Percentiles rank a stretch among this genome's conserved stretches.
phyloP scores from a whole-genome alignment of 805 yeast species.

The Isabelozyma pseudorhagii region DNA sequence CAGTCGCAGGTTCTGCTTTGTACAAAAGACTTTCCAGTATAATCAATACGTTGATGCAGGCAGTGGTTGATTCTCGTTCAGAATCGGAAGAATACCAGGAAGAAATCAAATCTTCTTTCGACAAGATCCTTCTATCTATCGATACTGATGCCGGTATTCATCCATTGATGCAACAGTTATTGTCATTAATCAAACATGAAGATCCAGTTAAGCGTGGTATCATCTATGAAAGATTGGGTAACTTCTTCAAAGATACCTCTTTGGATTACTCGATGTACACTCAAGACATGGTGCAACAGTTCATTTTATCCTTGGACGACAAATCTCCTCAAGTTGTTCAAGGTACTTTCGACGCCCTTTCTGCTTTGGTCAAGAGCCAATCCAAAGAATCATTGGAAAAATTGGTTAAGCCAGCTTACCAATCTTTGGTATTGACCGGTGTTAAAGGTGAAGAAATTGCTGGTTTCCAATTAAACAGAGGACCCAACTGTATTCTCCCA shows the following conservation, averaged over 20 bases:
- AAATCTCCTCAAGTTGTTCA: constrained; percentile 57
- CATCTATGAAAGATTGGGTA: constrained; percentile 63
- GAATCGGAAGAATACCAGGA: constrained; percentile 36
- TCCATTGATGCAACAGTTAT: constrained; percentile 76
- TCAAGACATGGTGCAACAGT: constrained; percentile 69
- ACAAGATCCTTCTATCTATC: constrained; percentile 67
- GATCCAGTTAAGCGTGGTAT: constrained; percentile 61
- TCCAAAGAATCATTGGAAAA: constrained; percentile 74
- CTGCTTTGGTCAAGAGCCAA: constrained; percentile 65
- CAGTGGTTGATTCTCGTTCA: constrained; percentile 39
- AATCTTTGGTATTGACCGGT: constrained; percentile 66
- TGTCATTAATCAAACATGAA: constrained; percentile 75
- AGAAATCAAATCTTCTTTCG: constrained; percentile 56
- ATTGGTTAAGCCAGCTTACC: constrained; percentile 76
- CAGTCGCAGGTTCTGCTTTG: constrained; percentile 84
- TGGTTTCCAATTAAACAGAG: constrained; percentile 74
- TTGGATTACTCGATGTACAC: constrained; percentile 73
- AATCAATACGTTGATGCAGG: constrained; percentile 68
- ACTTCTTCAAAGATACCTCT: constrained; percentile 62
- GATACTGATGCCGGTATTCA: constrained; percentile 77
- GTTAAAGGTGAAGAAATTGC: constrained; percentile 61
- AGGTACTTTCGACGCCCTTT: constrained; percentile 62
- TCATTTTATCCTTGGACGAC: constrained; percentile 73
- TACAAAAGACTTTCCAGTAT: constrained; percentile 70
- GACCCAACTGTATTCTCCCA: constrained; percentile 86